Percentiles rank a stretch among this genome's conserved stretches.
Conservation (phyloP, 768 basidiomycete genomes). For the Lentinula aciculospora region DNA sequence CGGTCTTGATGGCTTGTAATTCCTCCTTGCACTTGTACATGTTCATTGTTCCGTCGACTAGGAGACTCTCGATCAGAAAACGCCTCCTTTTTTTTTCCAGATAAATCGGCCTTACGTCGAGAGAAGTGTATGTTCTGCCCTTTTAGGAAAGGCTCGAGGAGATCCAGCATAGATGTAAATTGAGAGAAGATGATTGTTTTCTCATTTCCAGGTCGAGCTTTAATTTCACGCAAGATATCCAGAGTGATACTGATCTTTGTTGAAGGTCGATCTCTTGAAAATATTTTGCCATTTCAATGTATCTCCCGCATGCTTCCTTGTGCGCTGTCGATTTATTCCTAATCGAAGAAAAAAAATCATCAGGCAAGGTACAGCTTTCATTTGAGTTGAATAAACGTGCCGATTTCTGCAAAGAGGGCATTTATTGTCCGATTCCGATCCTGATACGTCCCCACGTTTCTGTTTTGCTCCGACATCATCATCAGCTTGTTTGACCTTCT, state of each 20-base stretch:
- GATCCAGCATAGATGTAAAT: conserved; percentile 81
- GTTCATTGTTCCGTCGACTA: conserved; percentile 77
- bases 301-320: conserved; percentile 46
- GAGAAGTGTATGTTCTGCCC: conserved; percentile 65
- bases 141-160: conserved; percentile 81
- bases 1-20: conserved; percentile 64
- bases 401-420: conserved; percentile 74
- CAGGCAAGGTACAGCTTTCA: not conserved
- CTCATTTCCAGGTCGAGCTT: conserved; percentile 55
- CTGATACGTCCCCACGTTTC: conserved; percentile 25
- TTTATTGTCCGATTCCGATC: conserved; percentile 47
- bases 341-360: not conserved
- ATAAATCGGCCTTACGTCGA: conserved; percentile 63
- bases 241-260: conserved; percentile 89
- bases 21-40: conserved; percentile 72
- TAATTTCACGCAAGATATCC: conserved; percentile 62
- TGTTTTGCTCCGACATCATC: conserved; percentile 47
- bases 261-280: conserved; percentile 52
- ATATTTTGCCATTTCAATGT: conserved; percentile 50
- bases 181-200: conserved; percentile 98
- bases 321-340: not conserved
- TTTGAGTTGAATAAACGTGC: conserved; percentile 32
- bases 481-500: conserved; percentile 74
- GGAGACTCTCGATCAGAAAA: not conserved
- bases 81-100: too few species aligned